Evolutionary conservation across 805 yeast species (phyloP).

Genomic region (Yarrowia divulgata): DNA sequence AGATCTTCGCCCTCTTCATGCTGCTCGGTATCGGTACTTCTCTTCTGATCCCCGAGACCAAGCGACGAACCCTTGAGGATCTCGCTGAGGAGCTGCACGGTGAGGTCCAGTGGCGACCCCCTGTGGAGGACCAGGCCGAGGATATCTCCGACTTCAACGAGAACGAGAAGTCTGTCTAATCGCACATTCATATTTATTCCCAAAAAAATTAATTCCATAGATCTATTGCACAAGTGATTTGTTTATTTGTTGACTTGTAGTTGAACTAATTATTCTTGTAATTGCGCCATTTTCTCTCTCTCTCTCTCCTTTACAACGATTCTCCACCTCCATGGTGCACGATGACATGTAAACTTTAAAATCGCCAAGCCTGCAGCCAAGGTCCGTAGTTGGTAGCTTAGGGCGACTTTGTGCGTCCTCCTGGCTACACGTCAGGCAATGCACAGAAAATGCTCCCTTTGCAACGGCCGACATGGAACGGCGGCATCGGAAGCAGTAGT

Average conservation of each 20-base stretch:
- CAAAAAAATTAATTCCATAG: conserved; percentile 23
- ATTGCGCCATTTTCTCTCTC: not conserved
- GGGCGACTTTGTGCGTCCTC: conserved; percentile 7
- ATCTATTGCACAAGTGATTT: conserved; percentile 27
- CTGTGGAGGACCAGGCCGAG: conserved; percentile 18
- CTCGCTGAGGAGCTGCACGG: conserved; percentile 82
- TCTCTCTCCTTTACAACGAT: not conserved
- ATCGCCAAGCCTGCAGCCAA: conserved; percentile 11
- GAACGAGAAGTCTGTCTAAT: conserved; percentile 33
- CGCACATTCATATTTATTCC: conserved; percentile 15
- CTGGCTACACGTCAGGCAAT: not conserved
- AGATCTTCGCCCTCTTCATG: conserved; percentile 94
- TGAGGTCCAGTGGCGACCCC: conserved; percentile 52
- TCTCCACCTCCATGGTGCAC: not conserved
- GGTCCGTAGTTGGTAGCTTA: conserved; percentile 14
- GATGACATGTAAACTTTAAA: not conserved
- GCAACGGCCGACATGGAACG: conserved; percentile 1
- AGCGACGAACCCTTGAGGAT: conserved; percentile 88
- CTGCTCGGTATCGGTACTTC: conserved; percentile 72
- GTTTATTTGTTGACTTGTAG: not conserved
- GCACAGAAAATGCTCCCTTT: not conserved
- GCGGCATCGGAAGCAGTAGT: conserved; percentile 1
- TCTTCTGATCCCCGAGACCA: conserved; percentile 83
- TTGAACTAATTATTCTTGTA: not conserved
- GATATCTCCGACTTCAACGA: conserved; percentile 20